Evolutionary conservation across 2,329 filamentous ascomycete genomes (phyloP), one percentile per base, ranked within the genome.

Genomic region (Fusarium humuli): DNA sequence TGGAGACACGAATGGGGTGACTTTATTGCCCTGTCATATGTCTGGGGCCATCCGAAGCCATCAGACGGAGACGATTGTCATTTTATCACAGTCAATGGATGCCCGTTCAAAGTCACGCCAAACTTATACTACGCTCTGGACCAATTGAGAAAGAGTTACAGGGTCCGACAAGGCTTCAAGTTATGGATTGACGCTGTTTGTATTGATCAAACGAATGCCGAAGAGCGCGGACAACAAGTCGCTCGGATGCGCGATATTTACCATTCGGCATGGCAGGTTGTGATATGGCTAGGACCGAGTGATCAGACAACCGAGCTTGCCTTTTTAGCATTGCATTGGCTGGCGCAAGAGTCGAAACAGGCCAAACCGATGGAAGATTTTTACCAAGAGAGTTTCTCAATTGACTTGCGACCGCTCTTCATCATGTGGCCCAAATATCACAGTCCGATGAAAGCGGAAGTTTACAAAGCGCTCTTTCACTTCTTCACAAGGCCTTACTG

Each of bases 1-100:
- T 65, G 61, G 61, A 23, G 50, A 37, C 18, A 57, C 8, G 11
- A 34, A 4, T 65, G 61, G 61, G 61, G 61, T 0, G 61, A 65
- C 3, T 65, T 46, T 2, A 57, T 65, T 5, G 61, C 61, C 0
- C 27, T 65, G 1, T 65, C 61, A 0, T 65, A 64, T 9, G 34
- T 20, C 7, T 64, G 61, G 61, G n/a, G 37, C 7, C 14, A 3
- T 6, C 47, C 16, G 14, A 34, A 34, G 16, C 32, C 37, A n/a
- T 22, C 16, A 1, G 29, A 41, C 9, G 18, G 9, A 6, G 20
- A 11, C 2, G 32, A 34, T 9, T 18, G 14, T 7, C 32, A 34
- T 34, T 20, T n/a, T 3, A 59, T 64, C 23, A 56, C 18, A 1
- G 45, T 64, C 1, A 23, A 64, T 11, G 45, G 44, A 6, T 18